Percentiles rank a stretch among this genome's conserved stretches.
Conservation (phyloP, 2,329 filamentous ascomycete genomes). For the Ploettnerulaceae sp. region DNA sequence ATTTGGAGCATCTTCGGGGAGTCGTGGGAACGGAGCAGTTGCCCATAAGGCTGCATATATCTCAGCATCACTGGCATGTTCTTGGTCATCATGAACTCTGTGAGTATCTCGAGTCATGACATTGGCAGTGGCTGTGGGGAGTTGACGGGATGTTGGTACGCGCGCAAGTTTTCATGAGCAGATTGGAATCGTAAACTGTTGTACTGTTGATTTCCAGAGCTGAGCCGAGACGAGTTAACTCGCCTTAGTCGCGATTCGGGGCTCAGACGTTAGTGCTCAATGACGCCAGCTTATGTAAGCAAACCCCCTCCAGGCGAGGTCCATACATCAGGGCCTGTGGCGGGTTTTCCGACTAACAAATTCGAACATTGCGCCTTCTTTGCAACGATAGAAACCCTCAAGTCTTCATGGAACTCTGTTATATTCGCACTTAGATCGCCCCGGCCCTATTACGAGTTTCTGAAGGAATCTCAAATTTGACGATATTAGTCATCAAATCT, state of each 20-base stretch:
- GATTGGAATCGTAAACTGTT: too few species aligned
- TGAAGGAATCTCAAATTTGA: not conserved
- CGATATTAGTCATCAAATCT: slow-evolving; percentile 2
- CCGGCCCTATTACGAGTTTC: not conserved
- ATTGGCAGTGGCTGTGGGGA: slow-evolving; percentile 30
- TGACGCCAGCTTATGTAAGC: too few species aligned
- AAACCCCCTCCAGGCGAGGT: too few species aligned
- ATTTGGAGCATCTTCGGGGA: slow-evolving; percentile 55
- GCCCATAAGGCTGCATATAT: slow-evolving; percentile 57
- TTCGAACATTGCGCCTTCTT: too few species aligned
- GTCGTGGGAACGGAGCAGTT: slow-evolving; percentile 52
- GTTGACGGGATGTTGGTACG: not conserved
- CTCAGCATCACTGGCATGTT: slow-evolving; percentile 24
- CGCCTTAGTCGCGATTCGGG: too few species aligned
- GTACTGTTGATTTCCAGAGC: too few species aligned
- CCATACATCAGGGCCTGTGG: too few species aligned
- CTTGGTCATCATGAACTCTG: slow-evolving; percentile 23
- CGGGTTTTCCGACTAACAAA: too few species aligned
- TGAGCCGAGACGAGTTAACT: too few species aligned
- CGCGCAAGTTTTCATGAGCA: not conserved
- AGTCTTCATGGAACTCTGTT: too few species aligned
- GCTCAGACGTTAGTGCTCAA: too few species aligned
- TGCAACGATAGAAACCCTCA: too few species aligned
- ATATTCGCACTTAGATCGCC: not conserved
- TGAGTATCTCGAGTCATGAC: slow-evolving; percentile 47